Conservation (phyloP, 2,329 filamentous ascomycete species). For the Talaromyces sp. region DNA sequence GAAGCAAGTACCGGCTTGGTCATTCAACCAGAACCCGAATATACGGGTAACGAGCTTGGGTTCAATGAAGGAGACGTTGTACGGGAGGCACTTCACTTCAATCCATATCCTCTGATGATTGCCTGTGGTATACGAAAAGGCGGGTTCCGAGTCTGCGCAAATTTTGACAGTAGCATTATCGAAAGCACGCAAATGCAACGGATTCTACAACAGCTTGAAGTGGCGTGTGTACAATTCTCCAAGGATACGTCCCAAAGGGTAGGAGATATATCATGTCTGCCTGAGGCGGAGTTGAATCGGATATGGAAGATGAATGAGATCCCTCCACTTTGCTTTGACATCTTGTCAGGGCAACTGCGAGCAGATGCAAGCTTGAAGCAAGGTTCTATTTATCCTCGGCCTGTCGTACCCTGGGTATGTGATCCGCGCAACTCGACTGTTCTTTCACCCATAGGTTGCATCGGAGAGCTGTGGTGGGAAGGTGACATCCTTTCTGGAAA, state of each 20-base stretch:
- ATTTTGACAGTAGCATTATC: constrained; percentile 41
- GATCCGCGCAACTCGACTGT: constrained; percentile 36
- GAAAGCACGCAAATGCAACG: constrained; percentile 36
- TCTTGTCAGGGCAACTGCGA: constrained; percentile 20
- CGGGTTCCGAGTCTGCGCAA: constrained; percentile 45
- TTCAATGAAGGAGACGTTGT: constrained; percentile 36
- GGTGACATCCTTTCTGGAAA: constrained; percentile 35
- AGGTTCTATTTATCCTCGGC: constrained; percentile 31
- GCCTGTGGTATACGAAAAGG: constrained; percentile 43
- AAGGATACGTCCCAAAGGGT: constrained; percentile 27
- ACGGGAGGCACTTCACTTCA: constrained; percentile 41
- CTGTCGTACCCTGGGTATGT: constrained; percentile 33
- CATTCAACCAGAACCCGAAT: constrained; percentile 39
- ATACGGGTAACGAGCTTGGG: constrained; percentile 36
- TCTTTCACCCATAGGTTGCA: constrained; percentile 42
- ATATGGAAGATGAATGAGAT: constrained; percentile 45
- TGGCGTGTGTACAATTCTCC: constrained; percentile 17
- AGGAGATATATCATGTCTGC: constrained; percentile 38
- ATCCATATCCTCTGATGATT: constrained; percentile 50
- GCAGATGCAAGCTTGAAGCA: neutral
- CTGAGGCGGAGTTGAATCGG: constrained; percentile 36
- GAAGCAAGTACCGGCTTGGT: constrained; percentile 37
- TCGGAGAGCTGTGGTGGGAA: constrained; percentile 48
- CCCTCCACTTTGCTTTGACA: constrained; percentile 35
- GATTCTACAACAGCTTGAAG: constrained; percentile 37